phyloP scores from a whole-genome alignment of 2,329 filamentous ascomycete genomes.

The Calycina herbarum region DNA sequence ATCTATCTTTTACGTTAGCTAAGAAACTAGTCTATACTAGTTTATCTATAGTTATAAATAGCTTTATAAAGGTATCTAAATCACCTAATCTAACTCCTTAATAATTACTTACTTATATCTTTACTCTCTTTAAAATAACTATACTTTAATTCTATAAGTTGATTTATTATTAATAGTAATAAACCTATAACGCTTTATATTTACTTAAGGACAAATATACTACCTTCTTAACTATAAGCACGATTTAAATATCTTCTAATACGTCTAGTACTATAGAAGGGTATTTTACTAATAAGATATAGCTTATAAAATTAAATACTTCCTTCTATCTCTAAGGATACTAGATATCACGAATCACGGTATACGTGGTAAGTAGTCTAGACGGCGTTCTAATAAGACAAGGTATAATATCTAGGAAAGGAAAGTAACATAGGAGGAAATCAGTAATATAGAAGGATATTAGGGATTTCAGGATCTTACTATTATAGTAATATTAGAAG shows the following conservation, averaged over 20 bases:
- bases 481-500: too few relatives aligned
- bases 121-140: background rate
- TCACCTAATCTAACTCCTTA: background rate
- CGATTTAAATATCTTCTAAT: constrained; percentile 50
- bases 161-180: background rate
- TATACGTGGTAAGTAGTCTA: too few relatives aligned
- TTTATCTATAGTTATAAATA: background rate
- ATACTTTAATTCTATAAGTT: background rate
- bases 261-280: constrained; percentile 46
- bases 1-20: too few relatives aligned
- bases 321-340: constrained; percentile 37
- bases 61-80: background rate
- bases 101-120: background rate
- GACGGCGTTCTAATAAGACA: too few relatives aligned
- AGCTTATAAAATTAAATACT: constrained; percentile 63
- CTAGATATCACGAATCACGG: too few relatives aligned
- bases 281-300: constrained; percentile 54
- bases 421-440: too few relatives aligned
- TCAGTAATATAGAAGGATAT: too few relatives aligned
- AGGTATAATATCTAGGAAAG: too few relatives aligned
- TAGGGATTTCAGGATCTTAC: too few relatives aligned
- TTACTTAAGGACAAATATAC: constrained; percentile 43
- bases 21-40: too few relatives aligned
- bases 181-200: constrained; percentile 7
- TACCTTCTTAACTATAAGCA: constrained; percentile 51